A percentile compares a stretch with the other conserved stretches of the same genome.
Conservation (phyloP, 225 moss, liverwort and hornwort species). For the Marchantia paleacea region DNA sequence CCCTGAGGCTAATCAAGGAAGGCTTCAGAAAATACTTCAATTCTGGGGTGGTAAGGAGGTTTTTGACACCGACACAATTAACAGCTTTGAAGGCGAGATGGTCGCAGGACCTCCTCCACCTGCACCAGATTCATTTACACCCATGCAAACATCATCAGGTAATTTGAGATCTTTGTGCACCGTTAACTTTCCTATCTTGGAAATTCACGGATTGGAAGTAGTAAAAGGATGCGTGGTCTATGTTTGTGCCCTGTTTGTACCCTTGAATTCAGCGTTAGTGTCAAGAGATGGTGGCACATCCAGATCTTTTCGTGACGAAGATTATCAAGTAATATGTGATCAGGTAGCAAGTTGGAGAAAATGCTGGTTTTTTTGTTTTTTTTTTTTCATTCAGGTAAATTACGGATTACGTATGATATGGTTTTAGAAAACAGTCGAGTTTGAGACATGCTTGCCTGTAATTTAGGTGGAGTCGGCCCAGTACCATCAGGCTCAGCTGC, state of each 20-base stretch:
- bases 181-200: neutral
- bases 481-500: constrained; percentile 21
- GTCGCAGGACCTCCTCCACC: constrained; percentile 78
- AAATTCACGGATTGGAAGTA: neutral
- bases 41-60: constrained; percentile 97
- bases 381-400: neutral
- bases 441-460: neutral
- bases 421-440: neutral
- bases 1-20: constrained; percentile 70
- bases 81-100: constrained; percentile 95
- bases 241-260: neutral
- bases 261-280: neutral
- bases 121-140: constrained; percentile 40
- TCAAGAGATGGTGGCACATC: neutral
- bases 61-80: constrained; percentile 84
- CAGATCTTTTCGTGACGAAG: neutral
- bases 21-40: constrained; percentile 83
- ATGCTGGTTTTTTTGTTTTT: neutral
- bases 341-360: neutral
- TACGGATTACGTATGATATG: neutral
- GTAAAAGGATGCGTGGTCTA: neutral
- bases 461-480: constrained; percentile 25
- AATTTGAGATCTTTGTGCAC: neutral
- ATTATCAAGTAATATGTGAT: neutral
- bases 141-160: constrained; percentile 65